Evolutionary conservation across 1,139 yeast genomes (phyloP), one percentile per base, ranked within the genome.

Genomic region (Diutina rugosa): DNA sequence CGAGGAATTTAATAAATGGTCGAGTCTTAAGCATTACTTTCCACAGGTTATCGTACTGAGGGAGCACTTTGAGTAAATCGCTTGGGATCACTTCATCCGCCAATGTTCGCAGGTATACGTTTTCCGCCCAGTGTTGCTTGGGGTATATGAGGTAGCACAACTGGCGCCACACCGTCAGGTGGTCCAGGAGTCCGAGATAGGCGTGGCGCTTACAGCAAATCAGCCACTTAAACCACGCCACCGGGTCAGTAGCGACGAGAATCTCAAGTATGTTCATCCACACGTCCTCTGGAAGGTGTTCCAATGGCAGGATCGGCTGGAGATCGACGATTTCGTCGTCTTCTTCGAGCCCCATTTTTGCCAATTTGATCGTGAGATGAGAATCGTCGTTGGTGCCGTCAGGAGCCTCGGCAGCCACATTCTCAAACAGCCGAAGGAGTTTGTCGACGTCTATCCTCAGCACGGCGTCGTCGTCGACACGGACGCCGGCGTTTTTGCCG

Each of bases 1-100:
- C 99, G 56, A 81, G 74, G 66, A 82, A 89, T 64, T 91, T 85
- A 28, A 91, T 64, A 63, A 85, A 85, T 0, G 98, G 97, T 41
- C 79, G 61, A 29, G 65, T 60, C 9, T 62, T 60, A 30, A 72
- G 64, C 90, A 85, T 84, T 21, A 66, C 60, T 56, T 72, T 73
- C 83, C 86, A 82, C 46, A 84, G 73, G 56, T 71, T 69, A 54
- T 73, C 73, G 73, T 82, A 84, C 28, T 72, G 69, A 1, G 74
- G 72, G 10, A 79, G 69, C 63, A 80, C 76, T 58, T 69, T 60
- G 47, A 71, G 63, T 57, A 75, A 80, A 57, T 82, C 71, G 35
- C 60, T 56, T 0, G 80, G 77, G 3, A 82, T 71, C 2, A 78
- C 77, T n/a, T 69, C 59, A 6, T 60, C 62, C 21, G 62, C 60